A percentile compares a stretch with the other conserved stretches of the same genome.
phyloP scores from a whole-genome alignment of 495 filamentous ascomycete genomes.

The Penicillium verhagenii region DNA sequence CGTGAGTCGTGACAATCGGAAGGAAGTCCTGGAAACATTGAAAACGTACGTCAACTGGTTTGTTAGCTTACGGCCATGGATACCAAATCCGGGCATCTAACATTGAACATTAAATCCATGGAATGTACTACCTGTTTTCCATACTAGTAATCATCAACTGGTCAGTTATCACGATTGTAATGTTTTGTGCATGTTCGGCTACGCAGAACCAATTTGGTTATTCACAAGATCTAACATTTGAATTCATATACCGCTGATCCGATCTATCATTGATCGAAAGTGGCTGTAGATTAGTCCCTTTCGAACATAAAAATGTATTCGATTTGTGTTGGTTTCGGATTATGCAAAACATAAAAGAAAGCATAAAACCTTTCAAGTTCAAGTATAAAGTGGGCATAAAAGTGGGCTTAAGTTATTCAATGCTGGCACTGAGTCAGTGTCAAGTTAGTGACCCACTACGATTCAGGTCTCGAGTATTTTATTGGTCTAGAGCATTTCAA shows the following conservation, averaged over 20 bases:
- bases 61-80: no score
- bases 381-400: background rate
- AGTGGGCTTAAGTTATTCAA: no score
- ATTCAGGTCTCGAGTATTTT: background rate
- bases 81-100: no score
- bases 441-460: background rate
- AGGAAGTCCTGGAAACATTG: no score
- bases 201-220: no score
- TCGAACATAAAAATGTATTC: background rate
- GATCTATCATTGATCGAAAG: background rate
- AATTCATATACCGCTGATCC: background rate
- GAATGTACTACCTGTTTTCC: no score
- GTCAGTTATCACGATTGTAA: background rate
- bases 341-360: background rate
- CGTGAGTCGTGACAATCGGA: no score
- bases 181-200: no score
- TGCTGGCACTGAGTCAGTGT: background rate
- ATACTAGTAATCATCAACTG: background rate
- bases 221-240: no score
- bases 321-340: background rate
- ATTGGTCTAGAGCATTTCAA: background rate
- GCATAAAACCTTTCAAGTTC: background rate
- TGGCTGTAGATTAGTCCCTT: background rate
- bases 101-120: no score
- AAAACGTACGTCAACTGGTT: no score